Base-by-base conservation (phyloP, 768 basidiomycete species). In the Termitomyces sp. region DNA sequence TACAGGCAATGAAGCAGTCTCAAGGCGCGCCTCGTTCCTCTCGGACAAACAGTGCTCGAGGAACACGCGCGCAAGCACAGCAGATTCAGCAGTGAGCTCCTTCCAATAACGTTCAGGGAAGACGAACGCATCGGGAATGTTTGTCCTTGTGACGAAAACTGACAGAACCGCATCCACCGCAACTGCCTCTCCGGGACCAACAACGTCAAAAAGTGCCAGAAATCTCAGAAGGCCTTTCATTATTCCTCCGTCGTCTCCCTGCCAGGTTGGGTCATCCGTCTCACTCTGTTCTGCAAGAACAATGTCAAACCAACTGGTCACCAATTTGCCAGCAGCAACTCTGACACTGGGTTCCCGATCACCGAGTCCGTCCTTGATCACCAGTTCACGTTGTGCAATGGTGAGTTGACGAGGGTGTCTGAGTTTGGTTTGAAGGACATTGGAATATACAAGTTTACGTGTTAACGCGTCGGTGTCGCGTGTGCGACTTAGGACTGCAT, bases 301-400 rank as follows among this genome's bases (percentile, higher is more conserved):
- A 10, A 79, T 73, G 52, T 93, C 90, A 20, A 94, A 83, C 96
- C 96, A 98, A 18, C 79, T 78, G 0, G 81, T 84, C 24, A 96
- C 75, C 61, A 98, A 79, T 55, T 85, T 87, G 4, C 83, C 87
- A 0, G 92, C 88, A 0, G 94, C 92, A n/a, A 87, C 78, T 26
- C 90, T 79, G 2, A 98, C 95, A 3, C 74, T 75, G 0, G 86
- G 84, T 63, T 98, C 95, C 32, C 96, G 79, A 71, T 98, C 96
- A 0, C 93, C 90, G 4, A 98, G 76, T 0, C 96, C 96, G 62
- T 92, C 85, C 44, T 86, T 85, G n/a, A 96, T 83, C 44, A 96
- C 78, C 54, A 85, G 78, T 66, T 96, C 92, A 38, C 96, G 81
- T 70, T 97, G 93, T 0, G 84, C 77, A 32, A 93, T 87, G 1